Evolutionary conservation across 768 basidiomycete genomes (phyloP).

Genomic region (Nevesoporus exiguus): DNA sequence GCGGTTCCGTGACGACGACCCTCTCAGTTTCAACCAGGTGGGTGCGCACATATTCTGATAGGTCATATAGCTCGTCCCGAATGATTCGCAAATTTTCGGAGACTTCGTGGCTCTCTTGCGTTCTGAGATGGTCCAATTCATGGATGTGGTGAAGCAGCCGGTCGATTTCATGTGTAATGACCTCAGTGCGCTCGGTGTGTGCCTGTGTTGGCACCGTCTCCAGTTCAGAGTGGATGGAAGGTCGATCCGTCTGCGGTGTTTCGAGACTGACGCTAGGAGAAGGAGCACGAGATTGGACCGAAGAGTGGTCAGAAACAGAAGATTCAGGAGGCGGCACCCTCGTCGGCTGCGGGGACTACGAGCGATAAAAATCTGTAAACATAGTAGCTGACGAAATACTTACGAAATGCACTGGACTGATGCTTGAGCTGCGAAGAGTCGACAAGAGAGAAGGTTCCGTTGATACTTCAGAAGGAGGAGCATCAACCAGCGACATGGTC

Average conservation of each 20-base stretch:
- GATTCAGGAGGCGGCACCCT: slow-evolving; percentile 26
- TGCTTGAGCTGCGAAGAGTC: no score
- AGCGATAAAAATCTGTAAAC: not conserved
- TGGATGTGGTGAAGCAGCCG: slow-evolving; percentile 52
- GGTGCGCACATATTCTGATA: slow-evolving; percentile 55
- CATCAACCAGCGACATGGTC: slow-evolving; percentile 16
- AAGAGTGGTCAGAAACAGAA: slow-evolving; percentile 25
- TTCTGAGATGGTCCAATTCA: slow-evolving; percentile 60
- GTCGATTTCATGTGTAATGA: slow-evolving; percentile 51
- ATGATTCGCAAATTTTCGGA: slow-evolving; percentile 67
- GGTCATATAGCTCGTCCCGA: slow-evolving; percentile 61
- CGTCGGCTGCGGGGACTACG: slow-evolving; percentile 33
- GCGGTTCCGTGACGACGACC: slow-evolving; percentile 11
- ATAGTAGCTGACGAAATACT: slow-evolving; percentile 18
- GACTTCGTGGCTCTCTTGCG: slow-evolving; percentile 61
- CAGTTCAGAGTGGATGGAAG: slow-evolving; percentile 47
- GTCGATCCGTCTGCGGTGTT: slow-evolving; percentile 44
- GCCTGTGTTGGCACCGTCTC: slow-evolving; percentile 41
- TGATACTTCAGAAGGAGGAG: slow-evolving; percentile 35
- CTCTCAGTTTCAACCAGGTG: slow-evolving; percentile 26
- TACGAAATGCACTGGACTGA: slow-evolving; percentile 34
- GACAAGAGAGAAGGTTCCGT: slow-evolving; percentile 60
- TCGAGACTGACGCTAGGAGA: slow-evolving; percentile 47
- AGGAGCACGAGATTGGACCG: slow-evolving; percentile 39
- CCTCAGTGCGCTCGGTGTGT: slow-evolving; percentile 38